Base-by-base conservation (phyloP, 805 yeast genomes). In the Lachancea lanzarotensis region DNA sequence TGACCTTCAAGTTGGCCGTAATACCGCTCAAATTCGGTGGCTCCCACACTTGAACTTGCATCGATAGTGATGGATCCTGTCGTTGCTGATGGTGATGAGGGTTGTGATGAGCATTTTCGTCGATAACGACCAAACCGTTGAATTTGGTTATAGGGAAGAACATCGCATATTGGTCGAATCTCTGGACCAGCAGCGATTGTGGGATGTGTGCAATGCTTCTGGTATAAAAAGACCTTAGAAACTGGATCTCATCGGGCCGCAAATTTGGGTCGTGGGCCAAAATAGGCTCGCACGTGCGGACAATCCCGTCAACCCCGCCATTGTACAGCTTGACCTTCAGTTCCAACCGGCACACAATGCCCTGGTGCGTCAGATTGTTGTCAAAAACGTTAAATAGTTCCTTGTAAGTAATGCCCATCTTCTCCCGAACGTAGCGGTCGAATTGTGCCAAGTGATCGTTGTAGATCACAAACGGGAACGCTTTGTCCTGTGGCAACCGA, bases 291-390 rank as follows among this genome's bases (percentile, higher is more conserved):
- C 56, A 54, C 6, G 49, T 47, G 17, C 57, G 44, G 2, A 48
- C 46, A 19, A 60, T 52, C 2, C 59, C 51, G 35, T 56, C 55
- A 31, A 60, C 35, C 43, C 46, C 53, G 30, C 50, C 54, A 10
- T 48, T 41, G 38, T 41, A 60, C 0, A 55, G 22, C 30, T 52
- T 46, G 10, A 46, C 45, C 34, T 56, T 59, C 3, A 59, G 30
- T 7, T 48, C 39, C 34, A 62, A 18, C 31, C 51, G 47, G 45
- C 62, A 57, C 2, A 62, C 48, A 10, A 62, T 58, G 25, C 65
- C 63, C 13, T 45, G 42, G 15, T 47, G 48, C 1, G 63, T 50
- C 12, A 59, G 35, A 45, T 59, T 62, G 12, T 45, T 54, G 8
- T 49, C 50, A 15, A 44, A 35, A 11, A 36, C 39, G 11, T 42